phyloP scores from a whole-genome alignment of 805 yeast genomes.

The Cyberlindnera maritima region DNA sequence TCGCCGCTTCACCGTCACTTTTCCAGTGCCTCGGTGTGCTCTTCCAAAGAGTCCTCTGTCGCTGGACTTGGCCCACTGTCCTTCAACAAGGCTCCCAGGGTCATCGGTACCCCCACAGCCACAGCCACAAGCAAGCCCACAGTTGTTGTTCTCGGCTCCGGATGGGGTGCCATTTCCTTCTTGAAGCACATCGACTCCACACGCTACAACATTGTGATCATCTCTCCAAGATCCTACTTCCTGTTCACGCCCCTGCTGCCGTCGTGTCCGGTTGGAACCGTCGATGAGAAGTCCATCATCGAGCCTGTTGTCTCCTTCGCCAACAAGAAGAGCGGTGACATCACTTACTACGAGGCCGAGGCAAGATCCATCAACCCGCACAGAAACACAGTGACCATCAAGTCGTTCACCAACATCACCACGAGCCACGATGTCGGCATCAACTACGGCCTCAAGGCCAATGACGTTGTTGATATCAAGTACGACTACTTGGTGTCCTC shows the following conservation, averaged over 20 bases:
- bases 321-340: slow-evolving; percentile 72
- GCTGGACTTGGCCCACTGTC: slow-evolving; percentile 34
- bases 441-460: slow-evolving; percentile 34
- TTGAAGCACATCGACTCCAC: slow-evolving; percentile 82
- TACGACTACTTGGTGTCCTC: slow-evolving; percentile 88
- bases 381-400: slow-evolving; percentile 64
- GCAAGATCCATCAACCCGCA: slow-evolving; percentile 82
- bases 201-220: slow-evolving; percentile 82
- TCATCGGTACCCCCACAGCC: slow-evolving; percentile 30
- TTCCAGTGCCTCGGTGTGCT: too few relatives aligned
- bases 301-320: slow-evolving; percentile 92
- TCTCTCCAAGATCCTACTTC: slow-evolving; percentile 92
- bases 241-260: slow-evolving; percentile 92
- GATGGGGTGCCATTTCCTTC: slow-evolving; percentile 92
- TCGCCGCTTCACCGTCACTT: too few relatives aligned
- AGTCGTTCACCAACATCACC: slow-evolving; percentile 39
- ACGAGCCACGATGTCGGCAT: slow-evolving; percentile 32
- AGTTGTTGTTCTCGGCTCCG: slow-evolving; percentile 75
- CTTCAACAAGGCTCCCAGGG: slow-evolving; percentile 37
- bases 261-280: slow-evolving; percentile 90
- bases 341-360: slow-evolving; percentile 83
- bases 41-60: not conserved
- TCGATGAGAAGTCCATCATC: slow-evolving; percentile 84
- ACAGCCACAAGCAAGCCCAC: slow-evolving; percentile 35
- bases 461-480: slow-evolving; percentile 43